Percentiles rank a stretch among this genome's conserved stretches.
These are phyloP conservation scores for Panaeolus cyanescens DNA, from an alignment of 768 basidiomycete species.

Conservation along the genomic window DNA sequence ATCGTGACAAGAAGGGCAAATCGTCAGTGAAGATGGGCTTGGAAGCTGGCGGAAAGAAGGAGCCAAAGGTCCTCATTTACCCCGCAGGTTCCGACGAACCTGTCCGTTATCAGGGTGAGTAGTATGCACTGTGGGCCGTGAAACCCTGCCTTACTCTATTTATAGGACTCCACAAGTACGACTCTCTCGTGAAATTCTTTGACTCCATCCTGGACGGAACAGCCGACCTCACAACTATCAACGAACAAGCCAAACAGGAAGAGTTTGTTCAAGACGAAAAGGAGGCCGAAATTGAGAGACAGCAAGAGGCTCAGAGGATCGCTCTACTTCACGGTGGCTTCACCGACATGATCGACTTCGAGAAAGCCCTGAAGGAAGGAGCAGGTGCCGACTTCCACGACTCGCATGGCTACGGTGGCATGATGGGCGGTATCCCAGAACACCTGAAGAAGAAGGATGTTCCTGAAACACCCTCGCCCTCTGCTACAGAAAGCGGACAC, in stretches of 20 bases:
- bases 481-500: slow-evolving; percentile 9
- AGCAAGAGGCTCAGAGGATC: slow-evolving; percentile 56
- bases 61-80: slow-evolving; percentile 73
- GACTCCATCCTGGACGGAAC: slow-evolving; percentile 71
- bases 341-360: slow-evolving; percentile 51
- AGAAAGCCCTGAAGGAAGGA: slow-evolving; percentile 44
- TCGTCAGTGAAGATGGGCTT: slow-evolving; percentile 60
- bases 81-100: slow-evolving; percentile 57
- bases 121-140: not conserved
- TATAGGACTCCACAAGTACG: slow-evolving; percentile 69
- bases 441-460: slow-evolving; percentile 29
- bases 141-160: not conserved
- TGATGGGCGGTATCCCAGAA: slow-evolving; percentile 38
- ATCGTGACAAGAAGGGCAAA: slow-evolving; percentile 66
- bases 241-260: slow-evolving; percentile 41
- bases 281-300: slow-evolving; percentile 48
- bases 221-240: slow-evolving; percentile 49
- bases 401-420: slow-evolving; percentile 41
- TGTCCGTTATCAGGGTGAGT: slow-evolving; percentile 67
- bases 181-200: slow-evolving; percentile 74
- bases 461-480: slow-evolving; percentile 1
- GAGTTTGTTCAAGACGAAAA: slow-evolving; percentile 39
- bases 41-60: slow-evolving; percentile 49
- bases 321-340: slow-evolving; percentile 54
- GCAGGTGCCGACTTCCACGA: slow-evolving; percentile 46